Percentiles rank a stretch among this genome's conserved stretches.
These are phyloP conservation scores for Hymenoscyphus fraxineus DNA, from an alignment of 2,329 filamentous ascomycete species.

Conservation along the genomic window DNA sequence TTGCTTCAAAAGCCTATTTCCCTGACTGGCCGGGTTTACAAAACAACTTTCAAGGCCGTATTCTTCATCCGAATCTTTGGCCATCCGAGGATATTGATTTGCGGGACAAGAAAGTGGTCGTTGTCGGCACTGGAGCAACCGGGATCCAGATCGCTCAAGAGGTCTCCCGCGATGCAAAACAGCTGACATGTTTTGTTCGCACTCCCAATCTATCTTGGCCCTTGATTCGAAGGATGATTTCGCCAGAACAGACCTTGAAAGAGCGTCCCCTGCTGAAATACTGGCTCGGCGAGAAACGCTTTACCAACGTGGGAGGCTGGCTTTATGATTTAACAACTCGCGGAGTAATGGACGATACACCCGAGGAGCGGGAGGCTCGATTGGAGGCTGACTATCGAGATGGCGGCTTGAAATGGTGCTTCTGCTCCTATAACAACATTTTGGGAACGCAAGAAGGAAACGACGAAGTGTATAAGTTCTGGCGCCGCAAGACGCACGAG, in stretches of 20 bases:
- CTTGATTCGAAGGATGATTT: conserved; percentile 11
- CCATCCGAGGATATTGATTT: conserved; percentile 48
- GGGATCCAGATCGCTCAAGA: conserved; percentile 57
- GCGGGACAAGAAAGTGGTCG: conserved; percentile 50
- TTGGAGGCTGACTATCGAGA: conserved; percentile 34
- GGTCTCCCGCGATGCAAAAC: conserved; percentile 48
- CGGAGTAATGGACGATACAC: neutral
- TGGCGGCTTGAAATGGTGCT: conserved; percentile 37
- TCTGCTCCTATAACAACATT: conserved; percentile 49
- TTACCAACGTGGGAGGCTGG: neutral
- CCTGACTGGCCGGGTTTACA: no score
- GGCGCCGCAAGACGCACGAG: conserved; percentile 41
- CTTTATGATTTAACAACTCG: neutral
- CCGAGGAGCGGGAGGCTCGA: neutral
- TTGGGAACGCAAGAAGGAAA: conserved; percentile 46
- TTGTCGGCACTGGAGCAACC: conserved; percentile 54
- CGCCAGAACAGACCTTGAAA: neutral
- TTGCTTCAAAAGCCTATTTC: no score
- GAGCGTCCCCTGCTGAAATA: neutral
- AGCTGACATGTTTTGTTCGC: conserved; percentile 60
- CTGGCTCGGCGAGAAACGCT: neutral
- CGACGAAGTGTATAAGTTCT: conserved; percentile 34
- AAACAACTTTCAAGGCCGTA: conserved; percentile 43
- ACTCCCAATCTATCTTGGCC: conserved; percentile 55
- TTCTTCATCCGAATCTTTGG: conserved; percentile 51